Conservation (phyloP, 2,329 filamentous ascomycete species). For the Graphiopsis chlorocephala region DNA sequence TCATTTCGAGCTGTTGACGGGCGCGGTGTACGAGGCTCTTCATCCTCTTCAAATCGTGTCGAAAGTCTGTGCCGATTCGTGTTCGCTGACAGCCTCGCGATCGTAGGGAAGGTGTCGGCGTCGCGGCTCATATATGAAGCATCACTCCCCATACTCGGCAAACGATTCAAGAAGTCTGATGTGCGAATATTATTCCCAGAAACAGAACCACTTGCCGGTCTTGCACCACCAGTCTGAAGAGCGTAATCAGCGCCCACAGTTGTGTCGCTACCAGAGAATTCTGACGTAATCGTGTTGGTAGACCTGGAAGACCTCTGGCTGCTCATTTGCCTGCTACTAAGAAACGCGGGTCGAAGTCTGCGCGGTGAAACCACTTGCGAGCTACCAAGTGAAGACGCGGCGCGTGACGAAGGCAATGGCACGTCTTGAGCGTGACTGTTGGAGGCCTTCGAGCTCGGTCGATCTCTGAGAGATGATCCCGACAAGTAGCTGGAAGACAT, state of each 20-base stretch:
- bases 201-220: conserved; percentile 17
- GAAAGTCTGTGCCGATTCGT: conserved; percentile 26
- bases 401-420: conserved; percentile 13
- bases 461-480: neutral
- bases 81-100: conserved; percentile 36
- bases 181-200: conserved; percentile 30
- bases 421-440: conserved; percentile 5
- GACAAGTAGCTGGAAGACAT: neutral
- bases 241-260: conserved; percentile 78
- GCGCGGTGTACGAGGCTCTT: conserved; percentile 71
- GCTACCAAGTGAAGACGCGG: neutral
- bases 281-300: conserved; percentile 53
- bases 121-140: conserved; percentile 58
- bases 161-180: conserved; percentile 63
- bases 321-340: conserved; percentile 55
- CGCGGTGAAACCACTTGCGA: conserved; percentile 9
- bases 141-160: conserved; percentile 87
- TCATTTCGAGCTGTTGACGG: conserved; percentile 50
- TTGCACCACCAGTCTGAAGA: conserved; percentile 74
- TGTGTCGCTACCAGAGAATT: conserved; percentile 68
- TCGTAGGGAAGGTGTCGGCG: conserved; percentile 21
- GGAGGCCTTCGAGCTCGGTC: conserved; percentile 23
- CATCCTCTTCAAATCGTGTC: conserved; percentile 43
- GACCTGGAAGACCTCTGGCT: conserved; percentile 59
- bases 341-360: conserved; percentile 49